Percentiles rank a stretch among this genome's conserved stretches.
Conservation (phyloP, 164 flowering plant species). For the Dillenia suffruticosa region DNA sequence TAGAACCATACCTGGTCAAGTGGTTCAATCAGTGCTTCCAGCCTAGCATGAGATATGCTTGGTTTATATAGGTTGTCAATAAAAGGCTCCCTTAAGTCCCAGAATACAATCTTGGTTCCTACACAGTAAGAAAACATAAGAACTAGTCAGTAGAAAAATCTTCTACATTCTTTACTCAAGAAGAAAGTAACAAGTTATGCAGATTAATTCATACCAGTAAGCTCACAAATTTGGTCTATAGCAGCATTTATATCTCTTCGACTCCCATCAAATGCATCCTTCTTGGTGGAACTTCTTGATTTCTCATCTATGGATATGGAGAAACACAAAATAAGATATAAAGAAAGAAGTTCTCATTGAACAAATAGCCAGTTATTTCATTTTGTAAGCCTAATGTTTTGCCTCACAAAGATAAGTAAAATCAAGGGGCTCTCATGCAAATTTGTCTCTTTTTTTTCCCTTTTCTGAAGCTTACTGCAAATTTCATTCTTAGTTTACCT, state of each 20-base stretch:
- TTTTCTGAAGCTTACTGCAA: too few species aligned
- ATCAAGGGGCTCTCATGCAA: too few species aligned
- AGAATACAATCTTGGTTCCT: slow-evolving; percentile 92
- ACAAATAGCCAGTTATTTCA: too few species aligned
- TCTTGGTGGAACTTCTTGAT: slow-evolving; percentile 41
- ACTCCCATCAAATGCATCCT: slow-evolving; percentile 81
- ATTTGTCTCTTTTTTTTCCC: too few species aligned
- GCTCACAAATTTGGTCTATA: slow-evolving; percentile 84
- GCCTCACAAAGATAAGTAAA: too few species aligned
- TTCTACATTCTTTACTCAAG: neutral
- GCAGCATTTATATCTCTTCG: slow-evolving; percentile 92
- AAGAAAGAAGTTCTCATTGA: too few species aligned
- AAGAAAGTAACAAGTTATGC: neutral
- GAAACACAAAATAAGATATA: too few species aligned
- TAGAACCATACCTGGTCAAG: slow-evolving; percentile 70
- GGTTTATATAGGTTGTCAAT: slow-evolving; percentile 80
- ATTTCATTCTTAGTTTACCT: too few species aligned
- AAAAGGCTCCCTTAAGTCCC: slow-evolving; percentile 90
- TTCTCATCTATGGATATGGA: slow-evolving; percentile 32
- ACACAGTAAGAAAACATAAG: slow-evolving; percentile 12
- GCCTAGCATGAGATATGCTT: slow-evolving; percentile 71
- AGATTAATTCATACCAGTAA: slow-evolving; percentile 52
- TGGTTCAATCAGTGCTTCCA: slow-evolving; percentile 78
- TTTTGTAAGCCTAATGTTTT: too few species aligned
- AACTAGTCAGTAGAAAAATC: slow-evolving; percentile 4